Evolutionary conservation across 2,329 filamentous ascomycete species (phyloP), one percentile per base, ranked within the genome.

Genomic region (Helicocarpus griseus): DNA sequence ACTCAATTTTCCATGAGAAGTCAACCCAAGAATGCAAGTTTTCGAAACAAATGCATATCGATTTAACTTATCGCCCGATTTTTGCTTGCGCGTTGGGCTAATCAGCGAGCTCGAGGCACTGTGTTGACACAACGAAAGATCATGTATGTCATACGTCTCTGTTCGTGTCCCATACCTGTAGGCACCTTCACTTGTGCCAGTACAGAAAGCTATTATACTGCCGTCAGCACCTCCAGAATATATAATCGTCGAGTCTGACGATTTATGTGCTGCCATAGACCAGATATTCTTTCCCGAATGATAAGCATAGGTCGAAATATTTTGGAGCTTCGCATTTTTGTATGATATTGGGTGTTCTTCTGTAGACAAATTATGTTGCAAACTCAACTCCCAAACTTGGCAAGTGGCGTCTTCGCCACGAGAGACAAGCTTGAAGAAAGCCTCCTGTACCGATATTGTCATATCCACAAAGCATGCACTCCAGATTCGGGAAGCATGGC

Each of bases 281-380:
- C 91, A 97, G 5, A 97, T 82, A 63, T 96, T 89, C 67, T 96
- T 98, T 5, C 93, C 93, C 31, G 74, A 77, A 63, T 97, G 90
- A 54, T 82, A 79, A 2, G 78, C 74, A 47, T 81, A 78, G 6
- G 77, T 80, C 1, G 75, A 72, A 1, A 75, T 63, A 48, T 86
- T 11, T 67, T 66, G 40, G 17, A 89, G 64, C 5, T 58, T 67
- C 0, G 52, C 52, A 47, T 49, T 40, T 8, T 33, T 47, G 21
- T 59, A 21, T 24, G 59, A 36, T 69, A 55, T 2, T 56, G 51
- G 45, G 63, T 65, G 8, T 54, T 54, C 39, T 33, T 47, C 9
- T 57, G 49, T 2, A 33, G 45, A 4, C 44, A 46, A 13, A 57
- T 54, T 36, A 49, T 49, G 14, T 60, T 56, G 52, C n/a, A 82